Base-by-base conservation (phyloP, 1,284 basidiomycete genomes). In the Pterulicium gracile region DNA sequence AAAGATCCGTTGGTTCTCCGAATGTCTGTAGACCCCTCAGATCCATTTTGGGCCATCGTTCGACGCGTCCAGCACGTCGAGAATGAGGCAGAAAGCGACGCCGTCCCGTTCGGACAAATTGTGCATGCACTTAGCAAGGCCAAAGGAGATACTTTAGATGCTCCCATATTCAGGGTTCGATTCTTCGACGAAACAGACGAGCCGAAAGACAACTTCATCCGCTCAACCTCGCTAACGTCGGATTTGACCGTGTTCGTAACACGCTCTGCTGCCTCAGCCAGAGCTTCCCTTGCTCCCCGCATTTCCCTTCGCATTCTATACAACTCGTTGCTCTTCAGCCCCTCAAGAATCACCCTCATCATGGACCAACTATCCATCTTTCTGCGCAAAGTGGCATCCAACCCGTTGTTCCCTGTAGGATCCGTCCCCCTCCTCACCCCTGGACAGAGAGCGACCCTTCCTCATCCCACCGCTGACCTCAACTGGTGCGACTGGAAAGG, bases 401-500 rank as follows among this genome's bases (percentile, higher is more conserved):
- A 77, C 56, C 82, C 80, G 42, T 64, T 75, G 50, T 72, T 66
- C 42, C 73, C 72, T 24, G 72, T 91, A 45, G 88, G 89, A 42
- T 76, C 87, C 13, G 75, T 95, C 41, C 81, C 89, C 1, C 65
- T 96, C n/a, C 65, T 91, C 41, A 92, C 92, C 1, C 70, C 79
- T 2, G 62, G 67, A 4, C 92, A 97, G 64, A 73, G 75, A 47
- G 64, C 66, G 2, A 70, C 75, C 43, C 73, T 99, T 13, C 96
- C 96, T 0, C 76, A 91, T 59, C 93, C 96, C 2, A 81, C 78
- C 12, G 84, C 79, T 7, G 88, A 98, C 61, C 77, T 99, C 35
- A 81, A 97, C 58, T 99, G 95, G 93, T 96, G 92, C 62, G 93
- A 87, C 47, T 98, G 83, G 77, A 91, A 92, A 60, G 96, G 96